phyloP scores from a whole-genome alignment of 306 rosid species.

The Hippophae tibetana region DNA sequence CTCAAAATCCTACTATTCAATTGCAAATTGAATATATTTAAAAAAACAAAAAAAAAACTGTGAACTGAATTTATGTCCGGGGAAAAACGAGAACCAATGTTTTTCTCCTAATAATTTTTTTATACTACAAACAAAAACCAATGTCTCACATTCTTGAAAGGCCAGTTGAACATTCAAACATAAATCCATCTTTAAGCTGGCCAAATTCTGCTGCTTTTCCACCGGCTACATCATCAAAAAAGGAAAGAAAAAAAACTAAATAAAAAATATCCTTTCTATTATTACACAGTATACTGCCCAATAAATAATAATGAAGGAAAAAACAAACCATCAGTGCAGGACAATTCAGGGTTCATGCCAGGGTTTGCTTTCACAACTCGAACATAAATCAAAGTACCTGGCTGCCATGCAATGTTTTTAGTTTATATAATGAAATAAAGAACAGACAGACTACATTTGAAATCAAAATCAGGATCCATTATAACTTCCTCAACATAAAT shows the following conservation, averaged over 20 bases:
- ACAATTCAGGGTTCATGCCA: slow-evolving; percentile 81
- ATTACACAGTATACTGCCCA: neutral
- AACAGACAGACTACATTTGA: slow-evolving; percentile 9
- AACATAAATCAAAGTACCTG: slow-evolving; percentile 60
- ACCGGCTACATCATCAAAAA: slow-evolving; percentile 31
- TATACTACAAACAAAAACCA: slow-evolving; percentile 7
- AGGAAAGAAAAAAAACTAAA: neutral
- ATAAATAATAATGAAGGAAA: slow-evolving; percentile 1
- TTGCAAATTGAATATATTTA: no score
- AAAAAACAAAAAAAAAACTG: no score
- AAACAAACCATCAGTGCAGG: slow-evolving; percentile 80
- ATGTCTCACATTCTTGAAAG: slow-evolving; percentile 66
- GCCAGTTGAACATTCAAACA: slow-evolving; percentile 76
- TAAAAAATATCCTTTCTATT: neutral
- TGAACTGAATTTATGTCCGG: neutral
- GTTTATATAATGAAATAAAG: slow-evolving; percentile 7
- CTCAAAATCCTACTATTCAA: no score
- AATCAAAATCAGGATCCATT: slow-evolving; percentile 1
- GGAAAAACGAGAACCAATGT: neutral
- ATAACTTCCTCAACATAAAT: neutral
- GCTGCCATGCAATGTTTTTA: slow-evolving; percentile 39
- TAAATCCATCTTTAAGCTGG: slow-evolving; percentile 70
- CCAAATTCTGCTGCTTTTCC: slow-evolving; percentile 87
- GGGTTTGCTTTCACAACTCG: slow-evolving; percentile 79
- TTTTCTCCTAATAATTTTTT: neutral